A percentile compares a stretch with the other conserved stretches of the same genome.
Evolutionary conservation across 1,284 basidiomycete genomes (phyloP).

Genomic region (Porogramme epimiltina): DNA sequence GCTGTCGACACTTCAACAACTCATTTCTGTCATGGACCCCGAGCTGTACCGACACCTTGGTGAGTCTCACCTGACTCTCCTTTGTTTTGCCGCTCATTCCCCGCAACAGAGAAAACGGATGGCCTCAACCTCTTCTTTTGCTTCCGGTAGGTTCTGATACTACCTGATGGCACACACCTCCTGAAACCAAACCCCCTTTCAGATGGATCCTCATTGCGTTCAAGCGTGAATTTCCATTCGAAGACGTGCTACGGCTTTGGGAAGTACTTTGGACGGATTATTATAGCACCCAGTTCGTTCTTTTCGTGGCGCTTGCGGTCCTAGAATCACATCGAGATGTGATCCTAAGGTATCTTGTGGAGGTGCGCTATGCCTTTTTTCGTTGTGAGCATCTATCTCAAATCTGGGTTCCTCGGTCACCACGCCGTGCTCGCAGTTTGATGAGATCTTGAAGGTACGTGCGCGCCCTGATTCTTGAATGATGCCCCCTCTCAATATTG

Average conservation of each 20-base stretch:
- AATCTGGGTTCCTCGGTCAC: background rate
- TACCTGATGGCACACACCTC: background rate
- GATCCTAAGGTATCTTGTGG: slow-evolving; percentile 89
- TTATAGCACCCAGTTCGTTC: slow-evolving; percentile 86
- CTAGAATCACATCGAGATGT: slow-evolving; percentile 94
- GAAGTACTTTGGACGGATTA: slow-evolving; percentile 96
- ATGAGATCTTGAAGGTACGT: slow-evolving; percentile 82
- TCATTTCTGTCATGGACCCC: slow-evolving; percentile 93
- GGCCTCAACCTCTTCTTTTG: slow-evolving; percentile 97
- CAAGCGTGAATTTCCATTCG: slow-evolving; percentile 94
- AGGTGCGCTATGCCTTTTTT: slow-evolving; percentile 47
- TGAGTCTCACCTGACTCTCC: slow-evolving; percentile 32
- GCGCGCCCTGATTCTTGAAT: background rate
- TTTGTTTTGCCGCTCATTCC: slow-evolving; percentile 3
- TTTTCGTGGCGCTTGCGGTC: slow-evolving; percentile 93
- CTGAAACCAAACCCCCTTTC: background rate
- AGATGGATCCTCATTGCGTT: slow-evolving; percentile 89
- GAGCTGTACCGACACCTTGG: slow-evolving; percentile 88
- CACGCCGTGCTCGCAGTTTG: slow-evolving; percentile 53
- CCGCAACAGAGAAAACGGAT: slow-evolving; percentile 77
- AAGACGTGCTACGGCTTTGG: slow-evolving; percentile 89
- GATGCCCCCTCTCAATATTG: background rate
- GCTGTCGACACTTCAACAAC: slow-evolving; percentile 84
- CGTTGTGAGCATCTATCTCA: background rate
- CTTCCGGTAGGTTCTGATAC: slow-evolving; percentile 70